These are phyloP conservation scores for Colletotrichum sp. DNA, from an alignment of 2,329 filamentous ascomycete genomes.

Conservation along the genomic window DNA sequence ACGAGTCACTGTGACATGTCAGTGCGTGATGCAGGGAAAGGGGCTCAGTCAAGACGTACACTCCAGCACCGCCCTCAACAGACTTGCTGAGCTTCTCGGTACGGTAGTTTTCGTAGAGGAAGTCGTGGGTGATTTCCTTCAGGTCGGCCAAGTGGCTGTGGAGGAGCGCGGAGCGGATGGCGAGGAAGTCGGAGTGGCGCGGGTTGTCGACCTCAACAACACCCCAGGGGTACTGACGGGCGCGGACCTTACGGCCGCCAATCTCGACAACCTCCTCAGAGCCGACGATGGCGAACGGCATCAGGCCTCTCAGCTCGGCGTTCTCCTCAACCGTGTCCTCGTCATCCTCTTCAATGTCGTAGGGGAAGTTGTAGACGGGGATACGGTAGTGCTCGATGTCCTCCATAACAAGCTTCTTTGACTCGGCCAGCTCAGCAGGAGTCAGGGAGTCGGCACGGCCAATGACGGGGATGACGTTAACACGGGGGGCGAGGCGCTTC, in stretches of 20 bases:
- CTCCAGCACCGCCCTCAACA: constrained; percentile 86
- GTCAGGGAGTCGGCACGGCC: constrained; percentile 98
- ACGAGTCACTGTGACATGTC: constrained; percentile 67
- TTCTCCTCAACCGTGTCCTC: constrained; percentile 99
- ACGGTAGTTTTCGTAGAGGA: constrained; percentile 99
- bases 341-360: constrained; percentile 99
- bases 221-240: constrained; percentile 98
- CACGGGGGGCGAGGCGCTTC: constrained; percentile 97
- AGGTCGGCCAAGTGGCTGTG: constrained; percentile 98
- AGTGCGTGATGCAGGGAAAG: constrained; percentile 21
- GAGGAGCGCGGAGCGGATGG: constrained; percentile 92
- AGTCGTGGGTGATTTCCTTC: constrained; percentile 99
- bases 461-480: constrained; percentile 99
- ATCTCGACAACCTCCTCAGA: constrained; percentile 96
- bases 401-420: constrained; percentile 99
- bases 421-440: constrained; percentile 94
- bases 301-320: constrained; percentile 92
- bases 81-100: constrained; percentile 99
- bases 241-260: constrained; percentile 88
- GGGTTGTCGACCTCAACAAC: constrained; percentile 99
- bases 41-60: constrained; percentile 66
- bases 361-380: constrained; percentile 99
- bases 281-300: constrained; percentile 99
- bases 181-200: constrained; percentile 97
- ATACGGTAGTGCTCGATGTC: constrained; percentile 99